Evolutionary conservation across 169 alveolate genomes (phyloP).

Genomic region (Plasmodium adleri): DNA sequence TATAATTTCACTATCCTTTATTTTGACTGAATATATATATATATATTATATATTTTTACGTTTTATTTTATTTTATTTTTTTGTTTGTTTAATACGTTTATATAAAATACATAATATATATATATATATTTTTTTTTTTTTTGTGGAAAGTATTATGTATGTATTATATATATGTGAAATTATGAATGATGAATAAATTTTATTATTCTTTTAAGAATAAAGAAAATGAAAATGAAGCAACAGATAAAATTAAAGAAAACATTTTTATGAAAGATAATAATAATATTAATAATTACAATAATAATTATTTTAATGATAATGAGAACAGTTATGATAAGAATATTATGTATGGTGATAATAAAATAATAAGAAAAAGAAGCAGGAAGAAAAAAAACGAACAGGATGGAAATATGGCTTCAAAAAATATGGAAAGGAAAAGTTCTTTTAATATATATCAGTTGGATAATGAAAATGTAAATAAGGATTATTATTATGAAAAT

Average conservation of each 20-base stretch:
- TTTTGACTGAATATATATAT: no score
- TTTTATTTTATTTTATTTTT: neutral
- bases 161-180: neutral
- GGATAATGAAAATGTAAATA: no score
- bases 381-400: slow-evolving; percentile 4
- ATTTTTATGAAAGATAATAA: slow-evolving; percentile 5
- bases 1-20: no score
- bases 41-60: neutral
- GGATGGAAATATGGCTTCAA: no score
- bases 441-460: no score
- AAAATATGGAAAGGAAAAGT: no score
- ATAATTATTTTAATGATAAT: neutral
- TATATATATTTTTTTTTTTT: neutral
- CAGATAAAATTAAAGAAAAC: slow-evolving; percentile 23
- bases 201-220: slow-evolving; percentile 3
- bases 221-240: slow-evolving; percentile 24
- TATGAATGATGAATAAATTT: slow-evolving; percentile 31
- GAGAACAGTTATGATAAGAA: no score
- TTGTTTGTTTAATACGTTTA: neutral
- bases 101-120: neutral
- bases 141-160: no score
- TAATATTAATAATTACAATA: slow-evolving; percentile 10
- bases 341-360: slow-evolving; percentile 2
- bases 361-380: neutral
- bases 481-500: no score